Evolutionary conservation across 208 protist genomes (phyloP), one percentile per base, ranked within the genome.

Genomic region (Acanthamoeba healyi): DNA sequence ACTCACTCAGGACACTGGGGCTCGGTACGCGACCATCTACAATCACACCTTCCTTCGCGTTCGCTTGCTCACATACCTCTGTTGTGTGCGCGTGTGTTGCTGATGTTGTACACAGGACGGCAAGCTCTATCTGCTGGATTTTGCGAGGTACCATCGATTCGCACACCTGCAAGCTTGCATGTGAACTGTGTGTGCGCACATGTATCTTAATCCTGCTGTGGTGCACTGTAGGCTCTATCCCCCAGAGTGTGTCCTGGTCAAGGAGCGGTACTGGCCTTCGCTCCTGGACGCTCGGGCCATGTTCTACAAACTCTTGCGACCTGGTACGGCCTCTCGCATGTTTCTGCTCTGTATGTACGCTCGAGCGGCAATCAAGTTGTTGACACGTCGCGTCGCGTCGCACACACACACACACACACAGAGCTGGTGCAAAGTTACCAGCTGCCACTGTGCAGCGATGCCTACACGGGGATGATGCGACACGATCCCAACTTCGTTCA

Each of bases 261-360:
- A 34, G 46, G n/a, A 54, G n/a, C 54, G 54, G 29, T 65, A 44
- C 49, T 65, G 54, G 44, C 81, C 49, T 5, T 17, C 36, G 44
- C 54, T 88, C 44, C 6, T 38, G 19, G 54, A 65, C 29, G 54
- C 44, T 58, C 58, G 86, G 3, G 10, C 86, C 12, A 54, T 92
- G 12, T 92, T 92, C 61, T 92, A 92, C 63, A 92, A 92, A n/a
- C 86, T 92, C 14, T 29, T 92, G 32, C n/a, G 86, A 7, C 86
- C 86, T 54, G 81, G 81, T 88, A 32, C n/a, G n/a, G n/a, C n/a
- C n/a, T n/a, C n/a, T n/a, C n/a, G n/a, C n/a, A n/a, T n/a, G n/a
- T n/a, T n/a, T n/a, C n/a, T n/a, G n/a, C n/a, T n/a, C n/a, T n/a
- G n/a, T n/a, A n/a, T n/a, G n/a, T n/a, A n/a, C n/a, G n/a, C n/a